Conservation (phyloP, 129 eudicot species). For the Ambrosia artemisiifolia region DNA sequence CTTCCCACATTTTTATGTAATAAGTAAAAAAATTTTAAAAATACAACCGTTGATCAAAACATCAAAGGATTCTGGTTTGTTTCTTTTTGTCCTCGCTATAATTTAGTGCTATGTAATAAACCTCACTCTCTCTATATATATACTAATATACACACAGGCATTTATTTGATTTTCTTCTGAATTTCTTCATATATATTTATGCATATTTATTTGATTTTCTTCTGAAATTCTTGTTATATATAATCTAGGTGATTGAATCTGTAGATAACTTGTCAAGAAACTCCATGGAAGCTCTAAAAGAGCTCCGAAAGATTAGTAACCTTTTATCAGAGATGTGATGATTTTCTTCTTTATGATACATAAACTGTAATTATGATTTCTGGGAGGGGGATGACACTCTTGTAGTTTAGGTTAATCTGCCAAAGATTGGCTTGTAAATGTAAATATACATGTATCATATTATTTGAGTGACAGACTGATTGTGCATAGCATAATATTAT, state of each 20-base stretch:
- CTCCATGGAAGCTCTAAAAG: slow-evolving; percentile 68
- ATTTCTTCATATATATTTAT: too few species aligned
- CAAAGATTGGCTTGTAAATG: slow-evolving; percentile 13
- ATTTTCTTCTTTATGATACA: neutral
- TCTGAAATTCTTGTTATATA: neutral
- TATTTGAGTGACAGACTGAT: neutral
- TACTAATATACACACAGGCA: too few species aligned
- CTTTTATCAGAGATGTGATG: slow-evolving; percentile 70
- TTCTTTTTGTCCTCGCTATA: too few species aligned
- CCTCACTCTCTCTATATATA: too few species aligned
- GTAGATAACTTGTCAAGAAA: slow-evolving; percentile 57
- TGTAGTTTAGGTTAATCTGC: slow-evolving; percentile 12
- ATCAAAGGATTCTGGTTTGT: too few species aligned
- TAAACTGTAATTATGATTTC: slow-evolving; percentile 28
- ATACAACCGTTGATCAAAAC: too few species aligned
- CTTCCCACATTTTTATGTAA: too few species aligned
- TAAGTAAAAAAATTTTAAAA: too few species aligned
- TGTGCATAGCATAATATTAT: neutral
- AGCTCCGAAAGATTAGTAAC: slow-evolving; percentile 88
- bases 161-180: too few species aligned
- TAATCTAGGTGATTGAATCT: slow-evolving; percentile 79
- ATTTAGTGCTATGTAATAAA: too few species aligned
- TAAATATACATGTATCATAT: slow-evolving; percentile 26
- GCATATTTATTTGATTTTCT: neutral
- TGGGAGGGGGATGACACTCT: slow-evolving; percentile 3